A percentile compares a stretch with the other conserved stretches of the same genome.
Evolutionary conservation across 2,329 filamentous ascomycete species (phyloP).

Genomic region (Cercospora sesami): DNA sequence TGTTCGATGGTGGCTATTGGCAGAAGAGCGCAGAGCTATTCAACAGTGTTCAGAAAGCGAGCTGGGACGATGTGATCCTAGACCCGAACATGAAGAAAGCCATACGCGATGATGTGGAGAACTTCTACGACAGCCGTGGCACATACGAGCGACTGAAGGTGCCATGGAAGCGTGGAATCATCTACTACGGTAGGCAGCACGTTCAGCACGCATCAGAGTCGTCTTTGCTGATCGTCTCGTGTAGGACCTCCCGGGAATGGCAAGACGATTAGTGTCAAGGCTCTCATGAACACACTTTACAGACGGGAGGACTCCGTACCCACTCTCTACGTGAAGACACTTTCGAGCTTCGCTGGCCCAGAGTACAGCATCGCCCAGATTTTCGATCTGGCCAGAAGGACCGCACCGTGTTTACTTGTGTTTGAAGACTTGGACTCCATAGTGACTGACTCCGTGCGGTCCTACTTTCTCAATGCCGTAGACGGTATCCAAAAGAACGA

Average conservation of each 20-base stretch:
- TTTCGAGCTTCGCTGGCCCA: slow-evolving; percentile 53
- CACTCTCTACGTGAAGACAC: slow-evolving; percentile 62
- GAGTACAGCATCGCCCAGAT: slow-evolving; percentile 57
- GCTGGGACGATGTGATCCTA: slow-evolving; percentile 68
- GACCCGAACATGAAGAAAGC: slow-evolving; percentile 64
- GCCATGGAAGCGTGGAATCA: slow-evolving; percentile 70
- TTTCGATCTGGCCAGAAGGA: slow-evolving; percentile 60
- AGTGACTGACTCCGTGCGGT: slow-evolving; percentile 60
- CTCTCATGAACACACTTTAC: slow-evolving; percentile 65
- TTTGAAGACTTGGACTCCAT: slow-evolving; percentile 72
- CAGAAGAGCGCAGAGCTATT: slow-evolving; percentile 63
- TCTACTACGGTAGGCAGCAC: slow-evolving; percentile 57
- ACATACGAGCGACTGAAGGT: slow-evolving; percentile 63
- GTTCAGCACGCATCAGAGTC: slow-evolving; percentile 44
- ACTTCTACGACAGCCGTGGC: slow-evolving; percentile 62
- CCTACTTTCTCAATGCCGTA: slow-evolving; percentile 72
- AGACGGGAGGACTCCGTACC: slow-evolving; percentile 56
- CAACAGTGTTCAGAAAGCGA: slow-evolving; percentile 55
- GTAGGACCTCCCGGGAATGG: slow-evolving; percentile 62
- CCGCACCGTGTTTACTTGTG: slow-evolving; percentile 68
- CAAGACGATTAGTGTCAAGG: slow-evolving; percentile 71
- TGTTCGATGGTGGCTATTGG: slow-evolving; percentile 57
- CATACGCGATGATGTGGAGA: slow-evolving; percentile 63
- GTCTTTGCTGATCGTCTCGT: slow-evolving; percentile 28
- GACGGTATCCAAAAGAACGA: slow-evolving; percentile 70